Base-by-base conservation (phyloP, 257 asterid genomes). In the Nicotiana knightiana region DNA sequence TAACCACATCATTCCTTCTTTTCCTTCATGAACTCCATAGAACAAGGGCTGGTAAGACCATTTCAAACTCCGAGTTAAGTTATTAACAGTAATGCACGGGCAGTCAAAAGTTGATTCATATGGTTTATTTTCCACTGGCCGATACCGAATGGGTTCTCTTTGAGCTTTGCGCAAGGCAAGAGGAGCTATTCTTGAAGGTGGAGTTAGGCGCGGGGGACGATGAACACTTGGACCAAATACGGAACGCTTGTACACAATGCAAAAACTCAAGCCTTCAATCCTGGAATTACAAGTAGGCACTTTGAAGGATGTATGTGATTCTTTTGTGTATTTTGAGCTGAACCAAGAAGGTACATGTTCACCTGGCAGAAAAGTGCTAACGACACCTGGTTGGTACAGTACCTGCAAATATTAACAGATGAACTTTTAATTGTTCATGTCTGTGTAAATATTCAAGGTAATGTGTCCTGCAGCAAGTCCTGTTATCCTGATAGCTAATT, bases 1-100 rank as follows among this genome's bases (percentile, higher is more conserved):
- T 54, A 83, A 78, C 86, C 86, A 78, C 68, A 59, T 77, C 83
- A 83, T 83, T 32, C 82, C 86, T 78, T 78, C 76, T 26, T 37
- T 53, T 15, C 76, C 70, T 76, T 30, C 82, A 0, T 82, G 79
- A 26, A 77, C 68, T n/a, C 83, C 86, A 67, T 61, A 83, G 66
- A 64, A 77, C 53, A 80, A 67, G 32, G 86, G 80, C 54, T 32
- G 59, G 43, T 79, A 67, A 18, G 58, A n/a, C 86, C 86, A 77
- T 51, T 3, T 66, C 33, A 65, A 28, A 57, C 64, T 35, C 26
- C 10, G 81, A 63, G 62, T 83, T 24, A n/a, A 37, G 63, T 83
- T 83, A 15, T 54, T 6, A 35, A 79, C 73, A 61, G 12, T 79
- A 4, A 79, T 61, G 61, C 58, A 61, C 13, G 82, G 82, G 3